Percentiles rank a stretch among this genome's conserved stretches.
Evolutionary conservation across 1,139 yeast genomes (phyloP).

Genomic region (Hansenula sp.): DNA sequence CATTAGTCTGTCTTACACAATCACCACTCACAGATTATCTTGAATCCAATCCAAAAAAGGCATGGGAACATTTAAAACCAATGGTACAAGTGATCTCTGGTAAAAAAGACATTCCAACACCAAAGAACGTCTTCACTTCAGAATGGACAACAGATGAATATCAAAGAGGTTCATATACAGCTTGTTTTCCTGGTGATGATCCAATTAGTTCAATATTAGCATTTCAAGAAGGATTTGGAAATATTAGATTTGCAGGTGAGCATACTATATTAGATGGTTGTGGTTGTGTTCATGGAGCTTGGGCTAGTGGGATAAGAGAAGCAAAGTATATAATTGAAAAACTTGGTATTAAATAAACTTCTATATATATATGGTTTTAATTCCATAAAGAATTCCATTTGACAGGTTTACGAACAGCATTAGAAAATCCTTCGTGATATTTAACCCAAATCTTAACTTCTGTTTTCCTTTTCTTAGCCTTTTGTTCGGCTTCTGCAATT

Average conservation of each 20-base stretch:
- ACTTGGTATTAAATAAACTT: not conserved
- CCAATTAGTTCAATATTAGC: slow-evolving; percentile 54
- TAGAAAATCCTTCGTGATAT: slow-evolving; percentile 89
- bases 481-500: slow-evolving; percentile 16
- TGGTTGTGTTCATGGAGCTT: slow-evolving; percentile 84
- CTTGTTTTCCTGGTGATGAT: slow-evolving; percentile 62
- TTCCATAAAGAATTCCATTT: slow-evolving; percentile 74
- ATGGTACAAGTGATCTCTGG: slow-evolving; percentile 26
- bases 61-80: slow-evolving; percentile 43
- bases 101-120: slow-evolving; percentile 31
- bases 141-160: slow-evolving; percentile 71
- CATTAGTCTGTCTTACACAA: slow-evolving; percentile 61
- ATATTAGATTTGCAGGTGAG: slow-evolving; percentile 79
- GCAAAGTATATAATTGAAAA: slow-evolving; percentile 36
- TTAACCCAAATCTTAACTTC: slow-evolving; percentile 75
- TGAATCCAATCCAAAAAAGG: slow-evolving; percentile 35
- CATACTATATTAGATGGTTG: slow-evolving; percentile 73
- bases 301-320: slow-evolving; percentile 68
- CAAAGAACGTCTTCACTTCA: slow-evolving; percentile 50
- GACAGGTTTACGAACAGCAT: slow-evolving; percentile 85
- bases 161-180: slow-evolving; percentile 73
- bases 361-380: not conserved
- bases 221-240: slow-evolving; percentile 52
- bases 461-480: slow-evolving; percentile 15
- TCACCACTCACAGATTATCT: slow-evolving; percentile 58